Evolutionary conservation across 169 alveolate species (phyloP).

Genomic region (Eimeria necatrix): DNA sequence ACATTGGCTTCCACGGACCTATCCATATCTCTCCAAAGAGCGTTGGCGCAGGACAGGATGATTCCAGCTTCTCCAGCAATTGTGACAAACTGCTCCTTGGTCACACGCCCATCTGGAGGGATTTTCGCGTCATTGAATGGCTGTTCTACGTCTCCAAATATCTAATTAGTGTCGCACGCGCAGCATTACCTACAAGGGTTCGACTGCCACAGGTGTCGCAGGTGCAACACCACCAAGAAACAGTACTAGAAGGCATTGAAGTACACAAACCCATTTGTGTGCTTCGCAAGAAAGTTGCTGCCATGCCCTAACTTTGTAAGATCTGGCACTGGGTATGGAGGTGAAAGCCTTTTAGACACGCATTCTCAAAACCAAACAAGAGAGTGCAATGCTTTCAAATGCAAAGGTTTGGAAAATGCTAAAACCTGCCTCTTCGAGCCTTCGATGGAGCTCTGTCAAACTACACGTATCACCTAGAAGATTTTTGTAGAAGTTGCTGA

Average conservation of each 20-base stretch:
- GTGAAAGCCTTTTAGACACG: too few relatives aligned
- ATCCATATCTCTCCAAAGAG: conserved; percentile 79
- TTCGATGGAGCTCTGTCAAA: conserved; percentile 72
- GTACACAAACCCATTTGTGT: too few relatives aligned
- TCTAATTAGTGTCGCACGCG: conserved; percentile 58
- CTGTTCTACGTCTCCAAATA: conserved; percentile 76
- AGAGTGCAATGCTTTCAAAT: too few relatives aligned
- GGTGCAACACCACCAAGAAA: too few relatives aligned
- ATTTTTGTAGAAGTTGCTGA: conserved; percentile 74
- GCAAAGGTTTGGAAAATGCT: neutral
- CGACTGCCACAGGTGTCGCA: too few relatives aligned
- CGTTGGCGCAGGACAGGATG: conserved; percentile 63
- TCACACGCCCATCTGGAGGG: conserved; percentile 76
- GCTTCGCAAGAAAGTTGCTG: too few relatives aligned
- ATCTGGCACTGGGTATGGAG: too few relatives aligned
- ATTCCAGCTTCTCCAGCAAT: conserved; percentile 78
- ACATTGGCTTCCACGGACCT: conserved; percentile 44
- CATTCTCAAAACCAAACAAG: too few relatives aligned
- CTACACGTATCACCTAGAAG: conserved; percentile 76
- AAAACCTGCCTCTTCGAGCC: conserved; percentile 81
- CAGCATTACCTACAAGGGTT: neutral
- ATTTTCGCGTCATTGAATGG: conserved; percentile 74
- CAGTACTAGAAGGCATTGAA: too few relatives aligned
- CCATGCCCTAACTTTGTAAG: too few relatives aligned
- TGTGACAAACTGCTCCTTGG: conserved; percentile 69